Evolutionary conservation across 2,329 filamentous ascomycete species (phyloP).

Genomic region (Graphium sp.): DNA sequence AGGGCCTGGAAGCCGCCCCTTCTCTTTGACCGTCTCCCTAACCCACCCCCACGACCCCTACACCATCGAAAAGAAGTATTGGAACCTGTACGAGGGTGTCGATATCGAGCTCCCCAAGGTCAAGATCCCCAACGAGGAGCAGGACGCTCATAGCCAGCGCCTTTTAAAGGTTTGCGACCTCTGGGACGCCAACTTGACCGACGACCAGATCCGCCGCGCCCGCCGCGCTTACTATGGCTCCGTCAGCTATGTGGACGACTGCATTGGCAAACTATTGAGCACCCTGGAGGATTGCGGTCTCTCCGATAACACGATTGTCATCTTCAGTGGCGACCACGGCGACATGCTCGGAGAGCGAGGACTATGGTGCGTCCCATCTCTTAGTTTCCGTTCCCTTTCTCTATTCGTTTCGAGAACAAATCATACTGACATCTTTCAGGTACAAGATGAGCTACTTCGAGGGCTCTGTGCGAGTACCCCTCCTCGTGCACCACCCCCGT

Average conservation of each 20-base stretch:
- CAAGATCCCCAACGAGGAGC: constrained; percentile 60
- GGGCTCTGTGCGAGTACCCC: constrained; percentile 73
- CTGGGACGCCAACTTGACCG: constrained; percentile 67
- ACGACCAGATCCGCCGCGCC: constrained; percentile 73
- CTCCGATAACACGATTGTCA: constrained; percentile 72
- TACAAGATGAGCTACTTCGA: constrained; percentile 98
- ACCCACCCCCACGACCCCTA: constrained; percentile 94
- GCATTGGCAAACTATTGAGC: constrained; percentile 66
- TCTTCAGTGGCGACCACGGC: constrained; percentile 87
- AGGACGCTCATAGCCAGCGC: constrained; percentile 76
- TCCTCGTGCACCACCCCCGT: constrained; percentile 68
- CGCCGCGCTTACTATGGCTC: constrained; percentile 84
- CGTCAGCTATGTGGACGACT: constrained; percentile 86
- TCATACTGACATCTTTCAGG: constrained; percentile 13
- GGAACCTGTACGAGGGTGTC: constrained; percentile 79
- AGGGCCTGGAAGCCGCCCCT: constrained; percentile 56
- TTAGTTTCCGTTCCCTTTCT: background rate
- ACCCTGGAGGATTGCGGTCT: constrained; percentile 66
- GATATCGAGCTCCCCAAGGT: constrained; percentile 75
- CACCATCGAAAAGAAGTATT: constrained; percentile 84
- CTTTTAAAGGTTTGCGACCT: constrained; percentile 76
- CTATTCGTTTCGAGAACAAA: background rate
- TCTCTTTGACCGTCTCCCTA: constrained; percentile 77
- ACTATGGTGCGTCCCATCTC: constrained; percentile 43
- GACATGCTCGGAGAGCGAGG: constrained; percentile 91